Percentiles rank a stretch among this genome's conserved stretches.
phyloP scores from a whole-genome alignment of 1,284 basidiomycete genomes.

The Moesziomyces parantarcticus region DNA sequence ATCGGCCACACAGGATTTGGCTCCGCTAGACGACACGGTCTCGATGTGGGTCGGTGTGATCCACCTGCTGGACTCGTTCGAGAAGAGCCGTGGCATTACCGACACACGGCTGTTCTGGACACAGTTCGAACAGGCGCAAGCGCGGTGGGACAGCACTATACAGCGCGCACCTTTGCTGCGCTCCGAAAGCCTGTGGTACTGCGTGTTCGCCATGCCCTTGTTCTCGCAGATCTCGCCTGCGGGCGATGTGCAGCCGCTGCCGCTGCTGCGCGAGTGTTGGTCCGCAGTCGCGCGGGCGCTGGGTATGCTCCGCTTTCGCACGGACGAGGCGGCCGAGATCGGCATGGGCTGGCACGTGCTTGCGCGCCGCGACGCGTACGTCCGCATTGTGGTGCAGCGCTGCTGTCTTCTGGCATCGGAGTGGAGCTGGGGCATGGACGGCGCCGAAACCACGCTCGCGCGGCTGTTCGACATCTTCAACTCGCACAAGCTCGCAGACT shows the following conservation, averaged over 20 bases:
- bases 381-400: constrained; percentile 78
- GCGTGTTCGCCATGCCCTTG: constrained; percentile 77
- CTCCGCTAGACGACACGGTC: constrained; percentile 70
- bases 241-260: constrained; percentile 72
- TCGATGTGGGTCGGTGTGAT: constrained; percentile 83
- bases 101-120: constrained; percentile 47
- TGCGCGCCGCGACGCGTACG: constrained; percentile 78
- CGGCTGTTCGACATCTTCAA: constrained; percentile 82
- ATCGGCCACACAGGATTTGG: background rate
- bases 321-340: constrained; percentile 72
- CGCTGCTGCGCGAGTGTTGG: constrained; percentile 77
- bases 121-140: constrained; percentile 45
- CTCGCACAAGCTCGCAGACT: constrained; percentile 80
- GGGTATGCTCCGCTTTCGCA: constrained; percentile 71
- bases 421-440: constrained; percentile 79
- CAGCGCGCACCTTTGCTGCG: constrained; percentile 71
- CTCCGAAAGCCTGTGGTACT: constrained; percentile 75
- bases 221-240: constrained; percentile 80
- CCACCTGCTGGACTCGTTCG: constrained; percentile 70
- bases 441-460: constrained; percentile 74
- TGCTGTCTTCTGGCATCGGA: constrained; percentile 77
- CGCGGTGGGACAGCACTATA: constrained; percentile 51
- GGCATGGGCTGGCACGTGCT: constrained; percentile 70
- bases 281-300: constrained; percentile 68
- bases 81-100: constrained; percentile 20